Base-by-base conservation (phyloP, 495 filamentous ascomycete genomes). In the Aspergillus biplanus region DNA sequence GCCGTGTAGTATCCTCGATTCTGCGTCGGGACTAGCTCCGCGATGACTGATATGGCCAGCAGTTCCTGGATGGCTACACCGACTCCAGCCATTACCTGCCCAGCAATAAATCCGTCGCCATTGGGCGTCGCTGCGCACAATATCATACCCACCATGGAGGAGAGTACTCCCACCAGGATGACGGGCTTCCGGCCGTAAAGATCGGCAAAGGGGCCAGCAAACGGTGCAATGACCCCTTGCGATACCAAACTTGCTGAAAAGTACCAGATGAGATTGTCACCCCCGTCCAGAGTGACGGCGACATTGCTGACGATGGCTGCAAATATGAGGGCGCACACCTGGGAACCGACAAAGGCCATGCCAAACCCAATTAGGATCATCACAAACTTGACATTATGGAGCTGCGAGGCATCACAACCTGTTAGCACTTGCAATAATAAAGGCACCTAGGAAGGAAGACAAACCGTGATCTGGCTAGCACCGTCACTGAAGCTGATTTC, bases 331-430 rank as follows among this genome's bases (percentile, higher is more conserved):
- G 56, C 39, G 39, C 46, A 46, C 37, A 58, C 42, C 27, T 58
- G 44, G 15, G 56, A 58, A 42, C 56, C 56, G 56, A 58, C 56
- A 46, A 58, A 58, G 42, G 42, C 39, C 56, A 58, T 58, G n/a
- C 56, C 56, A 34, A 58, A 58, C 39, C 56, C 56, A n/a, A 42
- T 16, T 21, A 58, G 21, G n/a, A 58, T 32, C n/a, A 42, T 21
- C 16, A 58, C n/a, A 15, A 58, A 49, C 31, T 16, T 31, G 27
- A 33, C 13, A 31, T 58, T 58, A 5, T 8, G 27, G 7, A 57
- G 34, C 55, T 57, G 37, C 12, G 6, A 18, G 33, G 47, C 0
- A 7, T 12, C 39, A 44, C n/a, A n/a, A 27, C 6, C 4, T 18
- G 16, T 50, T 27, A 50, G n/a, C 16, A 50, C 39, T 4, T 50